phyloP scores from a whole-genome alignment of 2,329 filamentous ascomycete species.

The Cercospora brassicicola region DNA sequence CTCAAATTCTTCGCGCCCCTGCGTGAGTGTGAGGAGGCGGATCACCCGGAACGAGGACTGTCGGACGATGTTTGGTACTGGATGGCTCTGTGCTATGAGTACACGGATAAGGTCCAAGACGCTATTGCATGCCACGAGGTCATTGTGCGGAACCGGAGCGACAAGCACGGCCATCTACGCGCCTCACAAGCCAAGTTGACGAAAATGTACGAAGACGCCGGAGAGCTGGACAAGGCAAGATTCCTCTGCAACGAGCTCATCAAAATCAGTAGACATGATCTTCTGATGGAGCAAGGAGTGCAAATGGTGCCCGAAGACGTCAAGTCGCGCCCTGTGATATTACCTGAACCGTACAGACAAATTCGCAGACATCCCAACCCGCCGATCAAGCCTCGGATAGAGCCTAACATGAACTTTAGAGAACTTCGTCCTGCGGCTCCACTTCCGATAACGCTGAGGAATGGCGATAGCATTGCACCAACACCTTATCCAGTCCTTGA shows the following conservation, averaged over 20 bases:
- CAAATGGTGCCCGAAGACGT: slow-evolving; percentile 26
- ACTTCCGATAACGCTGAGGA: slow-evolving; percentile 4
- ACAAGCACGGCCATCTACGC: slow-evolving; percentile 18
- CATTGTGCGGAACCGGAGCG: slow-evolving; percentile 52
- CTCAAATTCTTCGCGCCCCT: slow-evolving; percentile 58
- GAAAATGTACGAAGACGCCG: slow-evolving; percentile 74
- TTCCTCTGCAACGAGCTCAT: slow-evolving; percentile 75
- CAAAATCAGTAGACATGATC: slow-evolving; percentile 51
- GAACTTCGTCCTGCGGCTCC: slow-evolving; percentile 4
- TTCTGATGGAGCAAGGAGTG: slow-evolving; percentile 27
- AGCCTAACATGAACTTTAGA: slow-evolving; percentile 12
- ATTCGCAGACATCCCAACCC: slow-evolving; percentile 8
- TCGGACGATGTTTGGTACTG: slow-evolving; percentile 54
- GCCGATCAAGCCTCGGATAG: slow-evolving; percentile 10
- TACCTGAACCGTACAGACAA: slow-evolving; percentile 7
- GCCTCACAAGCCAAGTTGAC: slow-evolving; percentile 54
- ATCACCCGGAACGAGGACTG: slow-evolving; percentile 25
- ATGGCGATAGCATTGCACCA: slow-evolving; percentile 5
- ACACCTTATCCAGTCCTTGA: slow-evolving; percentile 5
- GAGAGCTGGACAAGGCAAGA: slow-evolving; percentile 72
- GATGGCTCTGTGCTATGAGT: slow-evolving; percentile 68
- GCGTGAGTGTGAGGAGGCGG: slow-evolving; percentile 46
- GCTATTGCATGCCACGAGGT: slow-evolving; percentile 77
- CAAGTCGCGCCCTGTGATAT: slow-evolving; percentile 7
- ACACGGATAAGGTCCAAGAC: slow-evolving; percentile 61